Evolutionary conservation across 148 eudicot genomes (phyloP).

Genomic region (Chenopodium formosanum): DNA sequence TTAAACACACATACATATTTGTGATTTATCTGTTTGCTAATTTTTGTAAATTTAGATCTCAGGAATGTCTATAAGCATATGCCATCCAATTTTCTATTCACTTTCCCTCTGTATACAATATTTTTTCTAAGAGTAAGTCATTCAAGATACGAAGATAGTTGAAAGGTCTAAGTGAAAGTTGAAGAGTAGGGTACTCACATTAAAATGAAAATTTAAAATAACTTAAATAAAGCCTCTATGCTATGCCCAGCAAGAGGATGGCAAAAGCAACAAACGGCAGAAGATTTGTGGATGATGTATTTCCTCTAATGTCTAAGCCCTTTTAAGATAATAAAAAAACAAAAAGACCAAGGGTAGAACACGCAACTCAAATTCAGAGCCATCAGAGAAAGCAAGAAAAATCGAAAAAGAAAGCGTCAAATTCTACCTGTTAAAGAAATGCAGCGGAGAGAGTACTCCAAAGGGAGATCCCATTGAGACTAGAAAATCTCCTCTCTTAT

Average conservation of each 20-base stretch:
- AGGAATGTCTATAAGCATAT: neutral
- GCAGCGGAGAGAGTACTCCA: constrained; percentile 83
- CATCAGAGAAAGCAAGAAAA: constrained; percentile 1
- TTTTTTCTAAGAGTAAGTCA: neutral
- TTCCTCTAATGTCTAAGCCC: neutral
- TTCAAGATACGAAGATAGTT: neutral
- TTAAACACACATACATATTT: neutral
- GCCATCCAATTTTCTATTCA: neutral
- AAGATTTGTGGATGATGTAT: neutral
- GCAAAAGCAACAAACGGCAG: neutral
- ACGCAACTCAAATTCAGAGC: neutral
- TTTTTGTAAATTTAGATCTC: neutral
- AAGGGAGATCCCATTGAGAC: constrained; percentile 95
- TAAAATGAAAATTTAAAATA: neutral
- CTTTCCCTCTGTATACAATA: neutral
- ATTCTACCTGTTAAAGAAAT: constrained; percentile 84
- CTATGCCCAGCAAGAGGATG: neutral
- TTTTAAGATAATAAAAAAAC: neutral
- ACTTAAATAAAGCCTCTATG: neutral
- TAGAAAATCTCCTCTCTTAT: constrained; percentile 75
- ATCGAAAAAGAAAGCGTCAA: constrained; percentile 3
- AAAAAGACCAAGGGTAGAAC: neutral
- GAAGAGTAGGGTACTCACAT: neutral
- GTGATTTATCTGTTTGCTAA: neutral
- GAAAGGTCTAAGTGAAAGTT: neutral